Evolutionary conservation across 148 eudicot genomes (phyloP), one percentile per base, ranked within the genome.

Genomic region (Persicaria tinctoria): DNA sequence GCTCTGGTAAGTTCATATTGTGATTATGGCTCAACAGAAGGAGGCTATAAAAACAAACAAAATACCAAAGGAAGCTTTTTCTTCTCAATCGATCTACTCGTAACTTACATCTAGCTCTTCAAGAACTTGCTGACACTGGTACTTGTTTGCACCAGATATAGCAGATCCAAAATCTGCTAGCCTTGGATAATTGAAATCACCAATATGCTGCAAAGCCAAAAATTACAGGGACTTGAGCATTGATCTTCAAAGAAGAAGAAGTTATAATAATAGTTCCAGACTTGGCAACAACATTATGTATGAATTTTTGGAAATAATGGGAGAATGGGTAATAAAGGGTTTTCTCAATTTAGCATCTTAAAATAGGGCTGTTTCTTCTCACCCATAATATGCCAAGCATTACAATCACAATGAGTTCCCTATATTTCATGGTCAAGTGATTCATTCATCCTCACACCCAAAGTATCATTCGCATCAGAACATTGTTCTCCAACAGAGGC

Each of bases 161-260:
- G 97, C 97, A 44, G 99, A 97, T 77, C 99, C 97, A 90, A 92
- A 96, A 89, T 96, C 99, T 64, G 99, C 97, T 79, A 96, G 83
- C 78, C 94, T 90, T 64, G 97, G 91, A 84, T 92, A 89, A 77
- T 88, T 90, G 75, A 96, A 96, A 81, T 92, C 99, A 66, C 97
- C 99, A 49, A 96, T 81, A 83, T 96, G 97, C 99, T 92, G 92
- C 82, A 86, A 44, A 76, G 57, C 74, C 51, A 60, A 64, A 77
- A 78, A 20, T 38, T 49, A 41, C 12, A 69, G 60, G 73, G 38
- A 16, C 73, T 70, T 70, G 53, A 63, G 23, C 68, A 3, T 60
- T 64, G 68, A 63, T 46, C 54, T 60, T 53, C 78, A 18, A 60
- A 54, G 55, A 27, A 57, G 48, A 64, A 38, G 68, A 46, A 46